phyloP scores from a whole-genome alignment of 1,139 yeast species.

The Zygoascus sp. region DNA sequence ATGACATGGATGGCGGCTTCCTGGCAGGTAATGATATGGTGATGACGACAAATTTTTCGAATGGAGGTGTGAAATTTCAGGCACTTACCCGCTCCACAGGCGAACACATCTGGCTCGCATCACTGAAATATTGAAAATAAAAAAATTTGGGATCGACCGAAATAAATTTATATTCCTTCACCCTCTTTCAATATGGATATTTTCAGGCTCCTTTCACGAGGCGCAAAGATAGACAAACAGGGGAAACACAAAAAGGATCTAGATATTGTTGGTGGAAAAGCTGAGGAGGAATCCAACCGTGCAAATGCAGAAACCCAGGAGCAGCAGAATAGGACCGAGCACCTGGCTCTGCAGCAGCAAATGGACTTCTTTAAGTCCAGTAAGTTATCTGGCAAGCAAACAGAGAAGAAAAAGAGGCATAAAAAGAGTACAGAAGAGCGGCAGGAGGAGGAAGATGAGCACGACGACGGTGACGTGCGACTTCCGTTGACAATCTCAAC shows the following conservation, averaged over 20 bases:
- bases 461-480: constrained; percentile 27
- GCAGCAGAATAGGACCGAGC: background rate
- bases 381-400: constrained; percentile 12
- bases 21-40: background rate
- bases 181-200: constrained; percentile 61
- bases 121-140: too few species aligned
- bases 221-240: constrained; percentile 66
- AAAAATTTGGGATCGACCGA: constrained; percentile 3
- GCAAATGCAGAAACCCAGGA: constrained; percentile 1
- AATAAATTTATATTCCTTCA: background rate
- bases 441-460: constrained; percentile 14
- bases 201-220: constrained; percentile 77
- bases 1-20: background rate
- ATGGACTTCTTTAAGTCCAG: constrained; percentile 17
- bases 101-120: background rate
- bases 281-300: constrained; percentile 15
- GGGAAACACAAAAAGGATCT: constrained; percentile 34
- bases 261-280: constrained; percentile 29
- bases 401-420: background rate
- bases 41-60: background rate
- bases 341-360: constrained; percentile 9
- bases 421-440: constrained; percentile 1
- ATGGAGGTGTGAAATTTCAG: background rate
- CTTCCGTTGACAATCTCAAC: constrained; percentile 47
- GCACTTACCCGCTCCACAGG: constrained; percentile 1